Base-by-base conservation (phyloP, 768 basidiomycete species). In the Xerocomus potaroensis region DNA sequence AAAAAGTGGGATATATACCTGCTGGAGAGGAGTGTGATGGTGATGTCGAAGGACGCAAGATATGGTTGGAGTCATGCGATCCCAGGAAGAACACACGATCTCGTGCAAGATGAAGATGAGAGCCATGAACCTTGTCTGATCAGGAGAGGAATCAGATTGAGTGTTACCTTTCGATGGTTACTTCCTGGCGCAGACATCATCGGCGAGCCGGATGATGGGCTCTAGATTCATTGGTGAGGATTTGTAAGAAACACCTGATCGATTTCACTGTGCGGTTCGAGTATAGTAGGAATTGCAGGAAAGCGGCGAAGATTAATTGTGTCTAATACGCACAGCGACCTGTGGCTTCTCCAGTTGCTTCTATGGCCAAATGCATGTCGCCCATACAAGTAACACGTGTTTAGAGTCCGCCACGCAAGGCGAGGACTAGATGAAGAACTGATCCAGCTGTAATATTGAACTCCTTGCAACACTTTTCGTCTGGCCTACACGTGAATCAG, bases 21-120 rank as follows among this genome's bases (percentile, higher is more conserved):
- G 15, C 85, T 89, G 0, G 78, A 81, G 44, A 68, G 87, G 40
- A 87, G 84, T 49, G 69, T 95, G 18, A 71, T 94, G 47, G 80
- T 92, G 38, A 71, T 98, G 50, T 80, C 82, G 4, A 82, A 80
- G 27, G 84, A 86, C 27, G 90, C 94, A 12, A 78, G 94, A 31
- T 96, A 90, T 64, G 64, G 69, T 3, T 97, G 91, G 90, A 81
- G 80, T 8, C 94, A 98, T 65, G 94, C 88, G 5, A 98, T 98
- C 47, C 77, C 80, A 26, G 74, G 74, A 43, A 68, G 77, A 43
- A 68, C 55, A 30, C 71, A 73, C 31, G 91, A 94, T 61, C 66
- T 73, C 45, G 84, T 93, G 15, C 67, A 72, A 59, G 45, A 48
- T 36, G 50, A 57, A 19, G 58, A 57, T 8, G 56, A 48, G 24